These are phyloP conservation scores for Shiraia sp. DNA, from an alignment of 2,329 filamentous ascomycete genomes.

Conservation along the genomic window DNA sequence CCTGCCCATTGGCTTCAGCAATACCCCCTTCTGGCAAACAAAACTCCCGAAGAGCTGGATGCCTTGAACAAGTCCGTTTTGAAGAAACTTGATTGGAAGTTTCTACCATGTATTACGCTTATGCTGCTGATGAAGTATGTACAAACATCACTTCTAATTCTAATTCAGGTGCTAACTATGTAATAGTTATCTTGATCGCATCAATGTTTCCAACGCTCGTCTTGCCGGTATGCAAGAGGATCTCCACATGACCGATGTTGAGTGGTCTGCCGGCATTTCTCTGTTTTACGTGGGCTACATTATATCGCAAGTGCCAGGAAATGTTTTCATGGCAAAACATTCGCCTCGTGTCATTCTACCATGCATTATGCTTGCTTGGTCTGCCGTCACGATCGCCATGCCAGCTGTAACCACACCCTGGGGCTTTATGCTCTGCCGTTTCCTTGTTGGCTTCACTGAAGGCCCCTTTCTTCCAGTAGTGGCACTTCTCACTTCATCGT, in stretches of 20 bases:
- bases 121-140: conserved; percentile 39
- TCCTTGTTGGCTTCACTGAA: conserved; percentile 46
- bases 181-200: conserved; percentile 46
- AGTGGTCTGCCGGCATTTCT: conserved; percentile 49
- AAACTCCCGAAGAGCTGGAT: conserved; percentile 20
- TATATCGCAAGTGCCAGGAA: conserved; percentile 52
- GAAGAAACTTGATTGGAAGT: conserved; percentile 32
- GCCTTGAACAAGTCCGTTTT: conserved; percentile 29
- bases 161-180: background rate
- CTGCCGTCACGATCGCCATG: conserved; percentile 50
- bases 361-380: conserved; percentile 48
- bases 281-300: conserved; percentile 54
- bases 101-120: conserved; percentile 35
- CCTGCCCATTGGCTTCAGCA: conserved; percentile 4
- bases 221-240: conserved; percentile 46
- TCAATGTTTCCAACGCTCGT: conserved; percentile 48
- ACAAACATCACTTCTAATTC: background rate
- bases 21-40: conserved; percentile 7
- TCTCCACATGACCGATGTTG: conserved; percentile 30
- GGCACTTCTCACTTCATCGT: conserved; percentile 47
- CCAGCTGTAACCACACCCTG: conserved; percentile 37
- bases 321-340: conserved; percentile 49
- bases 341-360: conserved; percentile 43
- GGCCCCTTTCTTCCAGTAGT: conserved; percentile 47
- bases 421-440: conserved; percentile 44